These are phyloP conservation scores for Amanita polypyramis DNA, from an alignment of 768 basidiomycete genomes.

Conservation along the genomic window DNA sequence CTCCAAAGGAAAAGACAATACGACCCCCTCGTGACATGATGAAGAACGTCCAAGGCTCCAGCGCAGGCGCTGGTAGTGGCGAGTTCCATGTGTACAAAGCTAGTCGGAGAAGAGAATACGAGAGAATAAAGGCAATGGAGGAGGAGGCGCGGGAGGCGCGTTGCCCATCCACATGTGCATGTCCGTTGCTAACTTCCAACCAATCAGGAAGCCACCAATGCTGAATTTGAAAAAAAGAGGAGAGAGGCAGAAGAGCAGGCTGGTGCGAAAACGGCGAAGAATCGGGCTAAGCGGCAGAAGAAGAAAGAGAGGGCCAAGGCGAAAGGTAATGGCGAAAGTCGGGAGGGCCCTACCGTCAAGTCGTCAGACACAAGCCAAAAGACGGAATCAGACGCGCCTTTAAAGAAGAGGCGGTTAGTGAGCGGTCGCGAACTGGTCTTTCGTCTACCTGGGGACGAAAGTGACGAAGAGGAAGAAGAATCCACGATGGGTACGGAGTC, in stretches of 20 bases:
- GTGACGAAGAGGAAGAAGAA: slow-evolving; percentile 18
- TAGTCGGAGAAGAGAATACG: slow-evolving; percentile 87
- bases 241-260: slow-evolving; percentile 59
- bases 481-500: neutral
- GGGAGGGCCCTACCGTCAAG: slow-evolving; percentile 15
- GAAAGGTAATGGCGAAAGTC: slow-evolving; percentile 21
- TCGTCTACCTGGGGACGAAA: slow-evolving; percentile 32
- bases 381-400: slow-evolving; percentile 25
- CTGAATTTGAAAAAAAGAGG: slow-evolving; percentile 69
- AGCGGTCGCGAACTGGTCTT: slow-evolving; percentile 64
- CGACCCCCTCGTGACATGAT: slow-evolving; percentile 89
- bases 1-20: slow-evolving; percentile 74
- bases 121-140: slow-evolving; percentile 84
- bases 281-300: slow-evolving; percentile 88
- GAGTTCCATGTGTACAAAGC: slow-evolving; percentile 99
- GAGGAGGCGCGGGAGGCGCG: slow-evolving; percentile 70
- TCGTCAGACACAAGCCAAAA: slow-evolving; percentile 16
- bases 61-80: slow-evolving; percentile 93
- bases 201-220: slow-evolving; percentile 35
- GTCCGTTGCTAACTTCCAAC: slow-evolving; percentile 25
- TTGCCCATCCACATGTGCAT: slow-evolving; percentile 6
- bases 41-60: slow-evolving; percentile 98
- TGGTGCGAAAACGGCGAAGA: slow-evolving; percentile 90
- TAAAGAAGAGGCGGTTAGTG: slow-evolving; percentile 77
- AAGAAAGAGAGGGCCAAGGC: slow-evolving; percentile 68